Evolutionary conservation across 2,329 filamentous ascomycete species (phyloP).

Genomic region (Fusarium sp.): DNA sequence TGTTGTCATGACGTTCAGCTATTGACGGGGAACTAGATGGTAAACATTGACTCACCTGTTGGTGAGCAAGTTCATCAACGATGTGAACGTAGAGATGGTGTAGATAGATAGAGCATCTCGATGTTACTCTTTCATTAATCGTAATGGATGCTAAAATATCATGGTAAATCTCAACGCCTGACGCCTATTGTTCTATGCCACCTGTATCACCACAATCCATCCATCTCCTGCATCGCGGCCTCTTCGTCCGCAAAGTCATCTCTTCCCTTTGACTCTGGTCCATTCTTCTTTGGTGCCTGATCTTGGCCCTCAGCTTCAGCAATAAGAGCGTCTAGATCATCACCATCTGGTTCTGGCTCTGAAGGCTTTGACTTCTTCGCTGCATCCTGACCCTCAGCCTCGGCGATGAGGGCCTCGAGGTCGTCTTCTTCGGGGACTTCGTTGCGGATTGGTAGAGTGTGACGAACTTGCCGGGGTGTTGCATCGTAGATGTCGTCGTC

Average conservation of each 20-base stretch:
- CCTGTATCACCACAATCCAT: slow-evolving; percentile 56
- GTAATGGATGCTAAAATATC: neutral
- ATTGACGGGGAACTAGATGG: neutral
- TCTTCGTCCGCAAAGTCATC: slow-evolving; percentile 67
- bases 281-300: neutral
- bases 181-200: neutral
- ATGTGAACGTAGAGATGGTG: neutral
- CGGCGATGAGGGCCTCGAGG: slow-evolving; percentile 63
- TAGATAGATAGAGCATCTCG: neutral
- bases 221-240: slow-evolving; percentile 72
- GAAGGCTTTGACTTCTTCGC: slow-evolving; percentile 23
- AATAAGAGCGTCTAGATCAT: slow-evolving; percentile 62
- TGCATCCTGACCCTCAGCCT: slow-evolving; percentile 49
- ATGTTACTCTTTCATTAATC: neutral
- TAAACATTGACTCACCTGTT: neutral
- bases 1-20: neutral
- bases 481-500: slow-evolving; percentile 64
- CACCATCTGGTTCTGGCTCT: slow-evolving; percentile 48
- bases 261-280: neutral
- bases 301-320: slow-evolving; percentile 54
- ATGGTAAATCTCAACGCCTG: neutral
- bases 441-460: slow-evolving; percentile 35
- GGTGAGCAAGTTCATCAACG: neutral
- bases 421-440: slow-evolving; percentile 56
- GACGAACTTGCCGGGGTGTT: slow-evolving; percentile 52